These are phyloP conservation scores for Mucor piriformis DNA, from an alignment of 371 early-diverging fungal genomes.

Conservation along the genomic window DNA sequence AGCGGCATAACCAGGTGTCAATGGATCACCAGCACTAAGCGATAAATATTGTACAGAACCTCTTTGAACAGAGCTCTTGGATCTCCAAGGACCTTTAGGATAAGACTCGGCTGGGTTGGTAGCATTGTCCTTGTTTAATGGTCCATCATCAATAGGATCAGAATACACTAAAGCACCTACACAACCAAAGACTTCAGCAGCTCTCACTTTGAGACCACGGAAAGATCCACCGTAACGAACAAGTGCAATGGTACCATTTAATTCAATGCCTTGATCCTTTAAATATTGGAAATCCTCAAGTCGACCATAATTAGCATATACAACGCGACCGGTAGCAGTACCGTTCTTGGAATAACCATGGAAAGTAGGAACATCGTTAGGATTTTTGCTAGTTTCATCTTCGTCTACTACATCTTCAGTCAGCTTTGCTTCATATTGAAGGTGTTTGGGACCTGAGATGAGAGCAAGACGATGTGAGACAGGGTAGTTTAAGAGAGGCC, in stretches of 20 bases:
- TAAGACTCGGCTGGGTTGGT: constrained; percentile 47
- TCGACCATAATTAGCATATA: constrained; percentile 74
- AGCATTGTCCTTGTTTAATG: constrained; percentile 14
- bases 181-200: constrained; percentile 63
- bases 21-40: constrained; percentile 62
- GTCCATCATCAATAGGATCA: constrained; percentile 68
- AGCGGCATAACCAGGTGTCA: constrained; percentile 68
- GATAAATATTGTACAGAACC: constrained; percentile 60
- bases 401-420: constrained; percentile 61
- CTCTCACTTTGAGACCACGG: constrained; percentile 67
- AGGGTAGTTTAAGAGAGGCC: constrained; percentile 65
- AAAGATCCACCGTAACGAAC: constrained; percentile 64
- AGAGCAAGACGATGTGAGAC: constrained; percentile 58
- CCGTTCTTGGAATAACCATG: constrained; percentile 69
- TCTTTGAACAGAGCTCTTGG: constrained; percentile 62
- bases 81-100: constrained; percentile 71
- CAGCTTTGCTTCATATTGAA: constrained; percentile 57
- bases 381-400: constrained; percentile 50
- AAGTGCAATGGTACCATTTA: constrained; percentile 62
- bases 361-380: constrained; percentile 59
- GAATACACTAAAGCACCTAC: constrained; percentile 66
- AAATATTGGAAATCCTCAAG: constrained; percentile 63
- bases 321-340: constrained; percentile 59
- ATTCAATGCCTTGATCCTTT: constrained; percentile 47
- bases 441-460: constrained; percentile 52